A percentile compares a stretch with the other conserved stretches of the same genome.
Evolutionary conservation across 2,329 filamentous ascomycete species (phyloP).

Genomic region (Mollisia scopiformis): DNA sequence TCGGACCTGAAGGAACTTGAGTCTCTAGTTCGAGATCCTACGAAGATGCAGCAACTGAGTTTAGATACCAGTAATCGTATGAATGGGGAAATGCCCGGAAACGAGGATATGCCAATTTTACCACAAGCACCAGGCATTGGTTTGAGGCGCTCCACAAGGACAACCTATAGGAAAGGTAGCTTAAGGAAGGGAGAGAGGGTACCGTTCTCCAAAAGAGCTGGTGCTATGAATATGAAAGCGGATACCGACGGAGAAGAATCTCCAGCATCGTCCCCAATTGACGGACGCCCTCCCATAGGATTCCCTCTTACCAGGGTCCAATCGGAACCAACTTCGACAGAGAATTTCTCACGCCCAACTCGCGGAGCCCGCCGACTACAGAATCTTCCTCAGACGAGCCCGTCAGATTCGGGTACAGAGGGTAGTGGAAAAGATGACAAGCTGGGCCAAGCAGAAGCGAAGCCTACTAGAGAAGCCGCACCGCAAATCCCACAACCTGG

Average conservation of each 20-base stretch:
- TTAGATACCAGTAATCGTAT: slow-evolving; percentile 35
- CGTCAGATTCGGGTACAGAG: slow-evolving; percentile 14
- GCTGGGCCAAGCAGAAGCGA: slow-evolving; percentile 17
- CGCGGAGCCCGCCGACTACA: slow-evolving; percentile 33
- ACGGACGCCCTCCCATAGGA: slow-evolving; percentile 44
- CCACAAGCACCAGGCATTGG: slow-evolving; percentile 77
- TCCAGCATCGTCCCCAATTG: slow-evolving; percentile 48
- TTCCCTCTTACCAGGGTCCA: slow-evolving; percentile 60
- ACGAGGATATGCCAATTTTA: slow-evolving; percentile 84
- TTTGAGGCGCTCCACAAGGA: slow-evolving; percentile 86
- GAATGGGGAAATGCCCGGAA: slow-evolving; percentile 39
- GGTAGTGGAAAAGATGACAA: slow-evolving; percentile 16
- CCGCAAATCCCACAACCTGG: slow-evolving; percentile 16
- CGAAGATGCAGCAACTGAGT: slow-evolving; percentile 69
- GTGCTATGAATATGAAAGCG: slow-evolving; percentile 55
- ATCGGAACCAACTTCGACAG: slow-evolving; percentile 66
- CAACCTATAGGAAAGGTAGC: slow-evolving; percentile 88
- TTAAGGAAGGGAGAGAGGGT: slow-evolving; percentile 76
- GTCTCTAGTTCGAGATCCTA: slow-evolving; percentile 79
- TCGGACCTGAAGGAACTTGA: slow-evolving; percentile 70
- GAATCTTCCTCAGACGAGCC: slow-evolving; percentile 23
- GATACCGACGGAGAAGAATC: slow-evolving; percentile 58
- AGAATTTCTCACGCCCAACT: slow-evolving; percentile 65
- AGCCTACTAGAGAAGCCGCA: slow-evolving; percentile 1
- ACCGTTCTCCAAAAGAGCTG: slow-evolving; percentile 74